Evolutionary conservation across 2,329 filamentous ascomycete genomes (phyloP), one percentile per base, ranked within the genome.

Genomic region (Neoscytalidium dimidiatum): DNA sequence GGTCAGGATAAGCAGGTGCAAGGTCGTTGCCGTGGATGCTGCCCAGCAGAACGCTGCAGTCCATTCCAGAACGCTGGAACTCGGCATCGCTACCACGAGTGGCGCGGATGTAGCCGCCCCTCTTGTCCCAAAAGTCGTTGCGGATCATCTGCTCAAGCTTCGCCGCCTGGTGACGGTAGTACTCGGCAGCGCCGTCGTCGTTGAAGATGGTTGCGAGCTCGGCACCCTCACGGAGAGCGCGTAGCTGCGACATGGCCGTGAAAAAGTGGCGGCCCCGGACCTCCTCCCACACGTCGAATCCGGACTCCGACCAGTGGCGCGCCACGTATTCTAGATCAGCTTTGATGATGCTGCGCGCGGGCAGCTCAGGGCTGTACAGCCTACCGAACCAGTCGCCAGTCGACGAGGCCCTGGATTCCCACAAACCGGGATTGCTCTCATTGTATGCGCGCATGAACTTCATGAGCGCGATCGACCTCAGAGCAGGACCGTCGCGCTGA

Each of bases 361-460:
- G 71, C 69, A 78, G 67, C 26, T 69, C 68, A 3, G 74, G 66
- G n/a, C 76, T 68, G 62, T 82, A 82, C 43, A 80, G 71, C 4
- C 68, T 71, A 17, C 67, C 66, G 67, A 74, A 78, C 66, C 76
- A 78, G 49, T 73, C 67, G 7, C 68, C 68, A 64, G 56, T 44
- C n/a, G 33, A 2, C 91, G 91, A 90, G 90, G 94, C 48, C 91
- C 79, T 49, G 85, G 82, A 51, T 80, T 75, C 3, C 68, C 79
- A 79, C 0, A 78, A 67, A 2, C 69, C 68, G 9, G 79, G 76
- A 43, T 80, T 72, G 8, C 78, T 78, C 19, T 73, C 68, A 66
- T 81, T 80, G 68, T 79, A 78, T 35, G 74, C 74, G 8, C 72
- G 75, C 4, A 81, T 69, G 57, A 79, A 81, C 23, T 71, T 69